phyloP scores from a whole-genome alignment of 192 early-diverging fungal genomes.

The Backusella parvicylindrica region DNA sequence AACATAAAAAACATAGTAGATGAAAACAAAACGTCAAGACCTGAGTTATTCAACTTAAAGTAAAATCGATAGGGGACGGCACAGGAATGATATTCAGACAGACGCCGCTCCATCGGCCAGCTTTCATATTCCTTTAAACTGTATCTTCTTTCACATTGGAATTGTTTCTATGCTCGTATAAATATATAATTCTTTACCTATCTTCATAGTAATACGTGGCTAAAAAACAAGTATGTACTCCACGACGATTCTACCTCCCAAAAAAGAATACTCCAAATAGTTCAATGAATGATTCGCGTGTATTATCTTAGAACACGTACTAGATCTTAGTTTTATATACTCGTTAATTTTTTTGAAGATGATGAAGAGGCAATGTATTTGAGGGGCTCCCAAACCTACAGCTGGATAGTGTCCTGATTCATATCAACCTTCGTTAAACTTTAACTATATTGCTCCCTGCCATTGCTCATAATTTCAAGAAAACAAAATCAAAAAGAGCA shows the following conservation, averaged over 20 bases:
- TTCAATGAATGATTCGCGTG: conserved; percentile 1
- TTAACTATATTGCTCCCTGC: not conserved
- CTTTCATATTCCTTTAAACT: not conserved
- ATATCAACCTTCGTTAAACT: not conserved
- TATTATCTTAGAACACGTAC: conserved; percentile 1
- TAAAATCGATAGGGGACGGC: not conserved
- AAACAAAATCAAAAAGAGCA: not conserved
- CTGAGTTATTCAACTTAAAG: not conserved
- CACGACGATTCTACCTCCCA: conserved; percentile 2
- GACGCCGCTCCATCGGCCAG: not conserved
- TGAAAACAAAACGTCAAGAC: not conserved
- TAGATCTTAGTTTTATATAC: conserved; percentile 4
- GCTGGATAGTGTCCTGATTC: not conserved
- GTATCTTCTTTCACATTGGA: conserved; percentile 3
- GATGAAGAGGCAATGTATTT: too few species aligned
- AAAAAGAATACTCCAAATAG: conserved; percentile 1
- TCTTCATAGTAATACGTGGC: conserved; percentile 2
- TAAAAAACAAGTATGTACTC: not conserved
- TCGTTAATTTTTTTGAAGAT: too few species aligned
- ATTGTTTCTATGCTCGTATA: not conserved
- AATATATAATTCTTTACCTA: not conserved
- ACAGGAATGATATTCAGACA: not conserved
- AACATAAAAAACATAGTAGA: not conserved
- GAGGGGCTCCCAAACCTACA: not conserved
- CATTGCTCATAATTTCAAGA: not conserved